phyloP scores from a whole-genome alignment of 768 basidiomycete genomes.

The Auricularia heimuer region DNA sequence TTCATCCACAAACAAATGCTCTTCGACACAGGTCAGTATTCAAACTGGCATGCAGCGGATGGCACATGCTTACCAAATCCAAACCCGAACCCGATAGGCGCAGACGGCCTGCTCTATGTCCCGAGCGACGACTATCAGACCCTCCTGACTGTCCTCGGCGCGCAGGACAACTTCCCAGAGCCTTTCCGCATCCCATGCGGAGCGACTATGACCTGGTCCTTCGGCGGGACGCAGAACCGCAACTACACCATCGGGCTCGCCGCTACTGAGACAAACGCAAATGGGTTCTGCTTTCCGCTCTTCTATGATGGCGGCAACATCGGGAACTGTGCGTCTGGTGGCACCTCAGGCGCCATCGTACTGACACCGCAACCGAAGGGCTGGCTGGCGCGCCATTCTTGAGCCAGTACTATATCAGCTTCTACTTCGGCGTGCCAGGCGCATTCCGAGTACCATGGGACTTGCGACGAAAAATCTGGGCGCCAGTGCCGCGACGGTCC shows the following conservation, averaged over 20 bases:
- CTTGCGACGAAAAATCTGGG: conserved; percentile 4
- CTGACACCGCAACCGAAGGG: neutral
- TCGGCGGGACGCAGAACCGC: conserved; percentile 4
- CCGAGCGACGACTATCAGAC: conserved; percentile 7
- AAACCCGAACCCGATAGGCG: neutral
- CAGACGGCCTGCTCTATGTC: conserved; percentile 1
- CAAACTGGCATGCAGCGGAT: neutral
- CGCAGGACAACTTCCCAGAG: conserved; percentile 3
- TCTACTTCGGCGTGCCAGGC: neutral
- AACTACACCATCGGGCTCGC: conserved; percentile 7
- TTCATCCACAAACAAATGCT: conserved; percentile 4
- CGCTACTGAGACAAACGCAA: conserved; percentile 1
- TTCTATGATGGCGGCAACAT: conserved; percentile 4
- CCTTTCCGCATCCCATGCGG: conserved; percentile 5
- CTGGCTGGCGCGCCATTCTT: conserved; percentile 7
- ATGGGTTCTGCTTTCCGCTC: conserved; percentile 5
- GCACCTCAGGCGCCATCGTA: no score
- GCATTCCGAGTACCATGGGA: conserved; percentile 2
- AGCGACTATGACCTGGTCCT: conserved; percentile 7
- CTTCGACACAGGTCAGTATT: neutral
- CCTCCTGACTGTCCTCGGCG: conserved; percentile 5
- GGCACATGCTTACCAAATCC: no score
- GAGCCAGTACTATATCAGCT: conserved; percentile 7
- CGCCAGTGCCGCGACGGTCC: neutral
- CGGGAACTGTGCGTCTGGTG: neutral